These are phyloP conservation scores for Globisporangium parvum DNA, from an alignment of 352 stramenopile genomes.

Conservation along the genomic window DNA sequence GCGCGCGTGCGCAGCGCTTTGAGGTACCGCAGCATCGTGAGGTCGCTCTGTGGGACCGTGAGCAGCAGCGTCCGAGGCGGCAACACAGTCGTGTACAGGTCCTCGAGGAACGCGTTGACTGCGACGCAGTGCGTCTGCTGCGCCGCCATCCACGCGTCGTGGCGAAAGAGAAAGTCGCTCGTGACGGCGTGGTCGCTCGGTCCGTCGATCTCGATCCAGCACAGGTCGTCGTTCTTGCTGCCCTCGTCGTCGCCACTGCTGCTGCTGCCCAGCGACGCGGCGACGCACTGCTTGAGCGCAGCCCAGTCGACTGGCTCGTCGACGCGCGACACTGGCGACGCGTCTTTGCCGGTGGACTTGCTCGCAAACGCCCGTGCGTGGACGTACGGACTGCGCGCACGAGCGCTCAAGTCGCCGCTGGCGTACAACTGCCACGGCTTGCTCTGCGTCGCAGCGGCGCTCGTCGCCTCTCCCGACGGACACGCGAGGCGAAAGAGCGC, in stretches of 20 bases:
- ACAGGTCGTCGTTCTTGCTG: slow-evolving; percentile 32
- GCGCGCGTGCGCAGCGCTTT: slow-evolving; percentile 68
- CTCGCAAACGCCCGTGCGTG: slow-evolving; percentile 28
- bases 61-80: slow-evolving; percentile 48
- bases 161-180: slow-evolving; percentile 56
- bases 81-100: slow-evolving; percentile 37
- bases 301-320: slow-evolving; percentile 28
- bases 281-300: slow-evolving; percentile 28
- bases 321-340: slow-evolving; percentile 17
- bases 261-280: slow-evolving; percentile 13
- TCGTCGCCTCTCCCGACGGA: neutral
- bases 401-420: slow-evolving; percentile 50
- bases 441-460: slow-evolving; percentile 17
- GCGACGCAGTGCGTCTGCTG: slow-evolving; percentile 44
- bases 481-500: slow-evolving; percentile 35
- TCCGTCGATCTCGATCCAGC: slow-evolving; percentile 72
- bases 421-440: slow-evolving; percentile 75
- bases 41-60: slow-evolving; percentile 63
- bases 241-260: neutral
- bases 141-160: slow-evolving; percentile 60
- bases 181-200: slow-evolving; percentile 23
- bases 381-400: slow-evolving; percentile 40
- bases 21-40: slow-evolving; percentile 65
- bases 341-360: slow-evolving; percentile 5
- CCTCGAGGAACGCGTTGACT: slow-evolving; percentile 41